Base-by-base conservation (phyloP, 1,284 basidiomycete species). In the Boletus sp. region DNA sequence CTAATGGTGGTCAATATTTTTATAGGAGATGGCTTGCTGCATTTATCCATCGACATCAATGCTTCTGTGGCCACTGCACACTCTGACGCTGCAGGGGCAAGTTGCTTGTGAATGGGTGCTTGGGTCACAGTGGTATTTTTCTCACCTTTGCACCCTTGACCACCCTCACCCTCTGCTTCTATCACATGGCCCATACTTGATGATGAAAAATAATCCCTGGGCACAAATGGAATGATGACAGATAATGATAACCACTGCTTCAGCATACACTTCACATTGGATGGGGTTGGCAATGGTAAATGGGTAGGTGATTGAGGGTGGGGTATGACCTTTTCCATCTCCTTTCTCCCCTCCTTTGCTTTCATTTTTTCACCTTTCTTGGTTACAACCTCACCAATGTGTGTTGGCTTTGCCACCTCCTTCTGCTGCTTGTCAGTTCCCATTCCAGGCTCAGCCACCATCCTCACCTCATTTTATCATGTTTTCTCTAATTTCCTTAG, bases 161-260 rank as follows among this genome's bases (percentile, higher is more conserved):
- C n/a, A 3, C 11, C 37, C 6, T 51, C 37, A 12, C 8, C 43
- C 11, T 46, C 46, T 3, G 12, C 7, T 1, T 50, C 48, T 5
- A 3, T 1, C 20, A 16, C 27, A 24, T 18, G 13, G 7, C 20
- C 45, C 20, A 13, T 16, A 20, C 56, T 47, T 31, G 58, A 64
- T 6, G 71, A 64, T 7, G 66, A 66, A 31, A 74, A 65, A 22
- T 73, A 71, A 2, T 72, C 66, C 39, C 60, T 54, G 12, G 71
- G 61, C 0, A 73, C 37, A 4, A 66, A 36, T 12, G 69, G 69
- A 15, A 74, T 50, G 1, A 73, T n/a, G 18, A 74, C 71, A 5
- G 69, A 72, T 2, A 73, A 36, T 18, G 69, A 72, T 2, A 73
- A 36, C n/a, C 54, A 58, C 20, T 61, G 66, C 39, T 69, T 73